Percentiles rank a stretch among this genome's conserved stretches.
Conservation (phyloP, 345 rosid species). For the Moricandia moricandioides region DNA sequence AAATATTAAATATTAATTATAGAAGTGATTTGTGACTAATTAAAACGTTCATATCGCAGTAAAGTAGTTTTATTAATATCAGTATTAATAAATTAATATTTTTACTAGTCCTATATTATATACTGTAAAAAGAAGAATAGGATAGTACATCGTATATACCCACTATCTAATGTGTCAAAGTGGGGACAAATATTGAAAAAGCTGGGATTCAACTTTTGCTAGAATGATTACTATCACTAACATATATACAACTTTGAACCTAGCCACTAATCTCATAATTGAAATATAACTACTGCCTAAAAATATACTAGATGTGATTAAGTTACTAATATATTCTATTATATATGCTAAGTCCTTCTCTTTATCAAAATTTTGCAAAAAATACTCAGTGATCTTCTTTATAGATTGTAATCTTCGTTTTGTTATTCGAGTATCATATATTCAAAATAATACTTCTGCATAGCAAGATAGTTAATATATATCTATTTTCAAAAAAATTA, state of each 20-base stretch:
- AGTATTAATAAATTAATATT: neutral
- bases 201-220: slow-evolving; percentile 26
- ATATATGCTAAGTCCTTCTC: neutral
- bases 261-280: slow-evolving; percentile 19
- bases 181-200: slow-evolving; percentile 30
- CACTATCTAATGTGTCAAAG: slow-evolving; percentile 13
- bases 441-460: neutral
- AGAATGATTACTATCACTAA: slow-evolving; percentile 30
- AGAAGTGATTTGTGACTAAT: neutral
- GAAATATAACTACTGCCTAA: neutral
- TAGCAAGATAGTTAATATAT: neutral
- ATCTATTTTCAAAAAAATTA: neutral
- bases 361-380: neutral
- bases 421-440: neutral
- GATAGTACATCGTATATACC: slow-evolving; percentile 22
- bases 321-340: neutral
- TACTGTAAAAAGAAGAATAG: neutral
- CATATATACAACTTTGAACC: slow-evolving; percentile 12
- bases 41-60: neutral
- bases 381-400: neutral
- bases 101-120: neutral
- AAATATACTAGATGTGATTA: neutral
- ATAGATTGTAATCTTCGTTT: neutral
- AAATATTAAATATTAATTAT: neutral
- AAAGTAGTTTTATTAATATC: neutral